A percentile compares a stretch with the other conserved stretches of the same genome.
These are phyloP conservation scores for Bruguiera hainesii DNA, from an alignment of 441 rosid species.

Conservation along the genomic window DNA sequence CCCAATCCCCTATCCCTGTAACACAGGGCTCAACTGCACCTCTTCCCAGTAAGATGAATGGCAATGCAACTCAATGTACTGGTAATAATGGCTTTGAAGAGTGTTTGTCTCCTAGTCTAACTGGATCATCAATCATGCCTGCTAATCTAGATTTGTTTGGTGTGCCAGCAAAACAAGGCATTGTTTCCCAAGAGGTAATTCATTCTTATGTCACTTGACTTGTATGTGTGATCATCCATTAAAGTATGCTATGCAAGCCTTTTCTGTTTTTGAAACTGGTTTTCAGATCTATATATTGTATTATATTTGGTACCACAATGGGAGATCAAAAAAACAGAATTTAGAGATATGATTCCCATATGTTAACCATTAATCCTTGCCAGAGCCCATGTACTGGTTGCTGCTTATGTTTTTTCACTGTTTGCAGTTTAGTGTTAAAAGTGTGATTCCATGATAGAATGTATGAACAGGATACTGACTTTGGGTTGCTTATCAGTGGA, in stretches of 20 bases:
- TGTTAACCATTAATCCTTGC: background rate
- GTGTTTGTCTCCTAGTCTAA: conserved; percentile 32
- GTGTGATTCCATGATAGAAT: background rate
- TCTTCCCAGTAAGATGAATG: conserved; percentile 18
- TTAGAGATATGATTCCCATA: background rate
- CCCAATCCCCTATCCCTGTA: conserved; percentile 36
- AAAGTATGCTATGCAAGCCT: background rate
- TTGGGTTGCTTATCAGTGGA: background rate
- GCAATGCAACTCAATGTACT: conserved; percentile 31
- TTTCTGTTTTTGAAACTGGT: background rate
- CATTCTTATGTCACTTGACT: conserved; percentile 7
- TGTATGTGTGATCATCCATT: background rate
- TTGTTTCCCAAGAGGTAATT: conserved; percentile 58
- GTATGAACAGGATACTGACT: background rate
- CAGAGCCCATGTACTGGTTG: background rate
- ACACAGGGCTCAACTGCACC: conserved; percentile 28
- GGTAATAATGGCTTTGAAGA: conserved; percentile 34
- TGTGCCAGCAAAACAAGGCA: conserved; percentile 32
- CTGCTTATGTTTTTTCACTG: background rate
- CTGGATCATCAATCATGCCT: conserved; percentile 29
- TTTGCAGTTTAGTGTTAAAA: background rate
- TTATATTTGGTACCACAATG: background rate
- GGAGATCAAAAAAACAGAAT: no score
- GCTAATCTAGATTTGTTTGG: conserved; percentile 22
- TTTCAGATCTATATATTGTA: background rate